These are phyloP conservation scores for Claviceps maximensis DNA, from an alignment of 2,329 filamentous ascomycete genomes.

Conservation along the genomic window DNA sequence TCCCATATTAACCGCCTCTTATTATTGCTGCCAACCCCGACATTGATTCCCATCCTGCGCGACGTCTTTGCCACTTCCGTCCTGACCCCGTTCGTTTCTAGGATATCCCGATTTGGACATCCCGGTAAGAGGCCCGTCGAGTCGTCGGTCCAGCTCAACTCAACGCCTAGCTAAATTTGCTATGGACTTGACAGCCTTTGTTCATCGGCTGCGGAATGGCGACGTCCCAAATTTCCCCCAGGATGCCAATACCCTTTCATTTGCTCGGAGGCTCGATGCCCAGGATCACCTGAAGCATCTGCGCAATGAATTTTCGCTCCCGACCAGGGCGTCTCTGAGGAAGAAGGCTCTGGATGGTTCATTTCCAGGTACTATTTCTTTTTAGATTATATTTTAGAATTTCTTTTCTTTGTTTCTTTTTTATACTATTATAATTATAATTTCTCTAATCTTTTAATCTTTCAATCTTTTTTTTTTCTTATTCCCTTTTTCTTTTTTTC, in stretches of 20 bases:
- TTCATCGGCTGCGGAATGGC: conserved; percentile 28
- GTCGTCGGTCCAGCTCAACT: conserved; percentile 13
- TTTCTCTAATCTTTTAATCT: background rate
- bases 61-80: no score
- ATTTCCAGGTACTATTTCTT: conserved; percentile 23
- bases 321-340: conserved; percentile 57
- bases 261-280: conserved; percentile 40
- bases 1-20: no score
- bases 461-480: background rate
- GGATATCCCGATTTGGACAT: no score
- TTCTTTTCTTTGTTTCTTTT: background rate
- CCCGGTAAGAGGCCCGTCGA: no score
- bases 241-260: conserved; percentile 32
- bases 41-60: no score
- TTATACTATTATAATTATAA: no score
- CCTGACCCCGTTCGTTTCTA: no score
- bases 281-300: conserved; percentile 48
- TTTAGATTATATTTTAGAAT: no score
- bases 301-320: conserved; percentile 63
- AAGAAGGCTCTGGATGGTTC: conserved; percentile 42
- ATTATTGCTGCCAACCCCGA: no score
- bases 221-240: conserved; percentile 30
- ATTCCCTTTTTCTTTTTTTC: background rate
- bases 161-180: background rate
- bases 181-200: conserved; percentile 27